Percentiles rank a stretch among this genome's conserved stretches.
Conservation (phyloP, 257 asterid species). For the Galeopsis tetrahit region DNA sequence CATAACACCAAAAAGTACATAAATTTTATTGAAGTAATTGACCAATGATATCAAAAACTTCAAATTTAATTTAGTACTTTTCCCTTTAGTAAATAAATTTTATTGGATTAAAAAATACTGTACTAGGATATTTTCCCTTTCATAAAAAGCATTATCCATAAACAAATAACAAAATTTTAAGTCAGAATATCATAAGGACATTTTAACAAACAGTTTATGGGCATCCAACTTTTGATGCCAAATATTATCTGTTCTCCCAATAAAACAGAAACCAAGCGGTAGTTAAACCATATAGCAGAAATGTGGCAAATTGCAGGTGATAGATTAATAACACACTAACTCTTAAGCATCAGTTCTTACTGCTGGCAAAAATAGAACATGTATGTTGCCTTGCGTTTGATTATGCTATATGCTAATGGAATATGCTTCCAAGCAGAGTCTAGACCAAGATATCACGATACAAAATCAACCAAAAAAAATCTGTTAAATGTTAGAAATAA, state of each 20-base stretch:
- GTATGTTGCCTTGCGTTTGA: no score
- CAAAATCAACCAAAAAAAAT: no score
- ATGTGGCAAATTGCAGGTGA: not conserved
- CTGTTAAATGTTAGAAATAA: no score
- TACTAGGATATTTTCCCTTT: not conserved
- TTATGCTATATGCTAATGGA: no score
- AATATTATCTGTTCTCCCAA: no score
- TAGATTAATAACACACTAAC: no score
- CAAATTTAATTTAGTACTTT: not conserved
- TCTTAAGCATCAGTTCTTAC: no score
- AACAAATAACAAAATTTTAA: not conserved
- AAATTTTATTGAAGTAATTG: not conserved
- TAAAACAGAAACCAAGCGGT: constrained; percentile 1
- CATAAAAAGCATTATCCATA: not conserved
- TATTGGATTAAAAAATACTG: not conserved
- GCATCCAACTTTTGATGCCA: constrained; percentile 16
- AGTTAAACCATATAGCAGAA: not conserved
- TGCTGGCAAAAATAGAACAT: no score
- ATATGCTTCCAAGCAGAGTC: no score
- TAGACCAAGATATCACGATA: no score
- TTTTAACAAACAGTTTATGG: constrained; percentile 41
- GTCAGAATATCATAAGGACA: constrained; percentile 7
- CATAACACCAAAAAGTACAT: not conserved
- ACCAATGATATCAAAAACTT: constrained; percentile 7
- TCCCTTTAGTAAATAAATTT: no score